Percentiles rank a stretch among this genome's conserved stretches.
Conservation (phyloP, 2,329 filamentous ascomycete species). For the Macrophomina pseudophaseolina region DNA sequence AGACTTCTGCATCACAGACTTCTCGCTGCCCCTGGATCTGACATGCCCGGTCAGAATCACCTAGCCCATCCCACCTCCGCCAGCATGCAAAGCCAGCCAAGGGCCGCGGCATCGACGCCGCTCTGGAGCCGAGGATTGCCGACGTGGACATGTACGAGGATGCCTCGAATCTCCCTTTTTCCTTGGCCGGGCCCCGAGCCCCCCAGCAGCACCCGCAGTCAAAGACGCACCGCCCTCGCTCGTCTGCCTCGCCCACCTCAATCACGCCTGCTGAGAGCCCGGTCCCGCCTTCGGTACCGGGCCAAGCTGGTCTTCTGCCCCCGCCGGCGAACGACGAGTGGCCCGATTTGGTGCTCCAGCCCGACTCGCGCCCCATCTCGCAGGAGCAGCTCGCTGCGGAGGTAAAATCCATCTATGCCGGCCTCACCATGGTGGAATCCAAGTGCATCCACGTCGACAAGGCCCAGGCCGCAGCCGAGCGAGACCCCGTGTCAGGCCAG, state of each 20-base stretch:
- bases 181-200: too few species aligned
- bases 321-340: slow-evolving; percentile 39
- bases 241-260: slow-evolving; percentile 4
- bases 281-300: slow-evolving; percentile 27
- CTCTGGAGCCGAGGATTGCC: slow-evolving; percentile 9
- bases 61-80: not conserved
- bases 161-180: not conserved
- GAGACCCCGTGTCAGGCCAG: slow-evolving; percentile 53
- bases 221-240: slow-evolving; percentile 18
- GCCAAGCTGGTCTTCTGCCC: slow-evolving; percentile 42
- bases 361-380: slow-evolving; percentile 70
- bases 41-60: slow-evolving; percentile 20
- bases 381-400: slow-evolving; percentile 81
- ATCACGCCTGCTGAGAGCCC: slow-evolving; percentile 25
- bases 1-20: not conserved
- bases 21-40: slow-evolving; percentile 24
- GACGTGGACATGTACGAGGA: slow-evolving; percentile 20
- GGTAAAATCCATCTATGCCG: slow-evolving; percentile 82
- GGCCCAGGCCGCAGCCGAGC: slow-evolving; percentile 59
- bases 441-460: slow-evolving; percentile 86
- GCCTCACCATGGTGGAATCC: slow-evolving; percentile 82
- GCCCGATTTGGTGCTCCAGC: slow-evolving; percentile 58
- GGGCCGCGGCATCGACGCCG: not conserved
- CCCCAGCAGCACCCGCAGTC: too few species aligned
- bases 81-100: slow-evolving; percentile 31